phyloP scores from a whole-genome alignment of 148 eudicot species.

The Fagopyrum homotropicum region DNA sequence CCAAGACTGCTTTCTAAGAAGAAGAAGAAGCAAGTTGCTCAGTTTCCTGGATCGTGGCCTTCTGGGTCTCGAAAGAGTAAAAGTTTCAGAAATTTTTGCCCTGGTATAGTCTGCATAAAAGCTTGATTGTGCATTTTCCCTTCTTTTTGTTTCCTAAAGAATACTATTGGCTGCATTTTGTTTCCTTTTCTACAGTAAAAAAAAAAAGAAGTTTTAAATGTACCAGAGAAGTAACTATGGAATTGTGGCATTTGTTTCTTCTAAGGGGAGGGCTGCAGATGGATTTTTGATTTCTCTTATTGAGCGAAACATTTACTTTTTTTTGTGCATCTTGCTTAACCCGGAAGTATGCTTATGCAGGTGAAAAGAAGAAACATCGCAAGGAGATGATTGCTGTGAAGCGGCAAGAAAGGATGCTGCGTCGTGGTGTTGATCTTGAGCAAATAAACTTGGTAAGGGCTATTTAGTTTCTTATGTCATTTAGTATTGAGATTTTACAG shows the following conservation, averaged over 20 bases:
- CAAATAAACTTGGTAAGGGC: constrained; percentile 70
- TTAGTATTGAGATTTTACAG: neutral
- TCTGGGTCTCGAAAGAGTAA: constrained; percentile 44
- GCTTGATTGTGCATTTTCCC: neutral
- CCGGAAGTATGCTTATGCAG: constrained; percentile 25
- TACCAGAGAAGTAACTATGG: neutral
- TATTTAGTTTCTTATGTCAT: neutral
- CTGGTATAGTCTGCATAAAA: constrained; percentile 40
- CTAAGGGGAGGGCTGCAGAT: neutral
- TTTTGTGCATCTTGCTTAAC: neutral
- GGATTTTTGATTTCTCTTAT: neutral
- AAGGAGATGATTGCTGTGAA: constrained; percentile 69
- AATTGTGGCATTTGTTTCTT: neutral
- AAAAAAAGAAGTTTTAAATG: neutral
- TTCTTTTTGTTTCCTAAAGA: neutral
- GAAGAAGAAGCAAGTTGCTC: constrained; percentile 61
- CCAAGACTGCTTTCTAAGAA: constrained; percentile 51
- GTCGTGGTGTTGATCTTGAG: constrained; percentile 85
- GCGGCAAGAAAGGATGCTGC: constrained; percentile 80
- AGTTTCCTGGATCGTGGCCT: constrained; percentile 81
- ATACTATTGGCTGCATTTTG: constrained; percentile 2
- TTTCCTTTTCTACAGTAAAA: neutral
- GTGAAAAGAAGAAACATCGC: constrained; percentile 88
- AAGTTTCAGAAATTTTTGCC: constrained; percentile 42
- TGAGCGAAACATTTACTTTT: neutral